These are phyloP conservation scores for Aegilops speltoides DNA, from an alignment of 176 grass and related monocot genomes.

Conservation along the genomic window DNA sequence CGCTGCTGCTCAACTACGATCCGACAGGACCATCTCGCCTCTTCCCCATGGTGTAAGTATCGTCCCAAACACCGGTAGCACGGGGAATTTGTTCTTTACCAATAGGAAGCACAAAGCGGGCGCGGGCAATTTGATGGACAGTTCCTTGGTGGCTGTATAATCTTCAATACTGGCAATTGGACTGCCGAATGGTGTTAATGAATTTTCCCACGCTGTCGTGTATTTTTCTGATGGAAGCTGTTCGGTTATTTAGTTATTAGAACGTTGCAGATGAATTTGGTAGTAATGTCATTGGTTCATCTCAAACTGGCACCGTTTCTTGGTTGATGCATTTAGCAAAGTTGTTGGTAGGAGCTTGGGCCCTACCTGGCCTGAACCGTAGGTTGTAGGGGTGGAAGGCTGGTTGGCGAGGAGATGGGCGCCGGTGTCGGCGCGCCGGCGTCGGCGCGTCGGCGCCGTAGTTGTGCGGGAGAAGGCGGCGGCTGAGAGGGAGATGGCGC, in stretches of 20 bases:
- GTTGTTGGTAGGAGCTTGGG: too few species aligned
- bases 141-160: not conserved
- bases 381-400: too few species aligned
- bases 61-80: not conserved
- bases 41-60: constrained; percentile 63
- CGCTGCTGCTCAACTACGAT: constrained; percentile 84
- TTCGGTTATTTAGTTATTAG: not conserved
- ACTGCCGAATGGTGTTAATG: not conserved
- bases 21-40: constrained; percentile 61
- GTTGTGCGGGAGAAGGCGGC: too few species aligned
- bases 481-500: too few species aligned
- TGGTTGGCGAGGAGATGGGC: too few species aligned
- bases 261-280: not conserved
- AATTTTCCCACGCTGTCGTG: not conserved
- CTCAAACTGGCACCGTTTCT: not conserved
- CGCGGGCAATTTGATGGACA: not conserved
- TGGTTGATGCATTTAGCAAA: not conserved
- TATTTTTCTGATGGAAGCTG: not conserved
- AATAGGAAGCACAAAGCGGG: too few species aligned
- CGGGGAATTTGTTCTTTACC: not conserved
- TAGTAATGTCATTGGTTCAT: not conserved
- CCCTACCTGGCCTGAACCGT: too few species aligned
- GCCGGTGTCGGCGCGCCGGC: too few species aligned
- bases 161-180: not conserved
- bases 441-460: too few species aligned